Evolutionary conservation across 345 rosid species (phyloP), one percentile per base, ranked within the genome.

Genomic region (Schrenkiella parvula): DNA sequence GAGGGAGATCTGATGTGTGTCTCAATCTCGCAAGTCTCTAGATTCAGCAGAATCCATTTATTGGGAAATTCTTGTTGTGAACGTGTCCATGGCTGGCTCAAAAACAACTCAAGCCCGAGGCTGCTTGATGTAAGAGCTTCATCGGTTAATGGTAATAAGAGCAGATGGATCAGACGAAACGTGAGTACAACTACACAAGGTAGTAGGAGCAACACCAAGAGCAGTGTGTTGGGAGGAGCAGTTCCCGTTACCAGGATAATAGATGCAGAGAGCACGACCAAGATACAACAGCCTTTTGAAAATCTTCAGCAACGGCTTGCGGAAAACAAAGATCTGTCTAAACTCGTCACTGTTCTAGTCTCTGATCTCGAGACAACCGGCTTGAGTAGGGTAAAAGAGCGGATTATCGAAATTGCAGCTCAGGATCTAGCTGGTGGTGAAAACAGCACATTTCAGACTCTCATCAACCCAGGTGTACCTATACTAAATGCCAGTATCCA

Each of bases 301-400:
- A 80, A 79, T 71, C 78, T 84, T 76, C 89, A 75, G 79, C 81
- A 84, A 42, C 82, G 62, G 64, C 81, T 87, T 48, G 79, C 84
- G 22, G 80, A 82, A 70, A 78, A 74, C 46, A 81, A 84, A 81
- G 86, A 87, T 50, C 71, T 89, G 56, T 66, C 83, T 21, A 74
- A 72, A 43, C 85, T 85, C 28, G 72, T 91, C 54, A 89, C 98
- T 0, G 76, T 82, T 44, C 79, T 91, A 34, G 82, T 81, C 58
- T 77, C 81, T 10, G 98, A 91, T 80, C 79, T 88, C 56, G 98
- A 91, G 80, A 91, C 99, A 18, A 88, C 91, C 0, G 99, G 97
- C 9, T 63, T 87, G 47, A 79, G 81, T 72, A 74, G 91, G 71
- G 73, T 51, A 48, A 64, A 70, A 0, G 93, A 81, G 1, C 65